Base-by-base conservation (phyloP, 2,329 filamentous ascomycete species). In the Sporothrix mexicana region DNA sequence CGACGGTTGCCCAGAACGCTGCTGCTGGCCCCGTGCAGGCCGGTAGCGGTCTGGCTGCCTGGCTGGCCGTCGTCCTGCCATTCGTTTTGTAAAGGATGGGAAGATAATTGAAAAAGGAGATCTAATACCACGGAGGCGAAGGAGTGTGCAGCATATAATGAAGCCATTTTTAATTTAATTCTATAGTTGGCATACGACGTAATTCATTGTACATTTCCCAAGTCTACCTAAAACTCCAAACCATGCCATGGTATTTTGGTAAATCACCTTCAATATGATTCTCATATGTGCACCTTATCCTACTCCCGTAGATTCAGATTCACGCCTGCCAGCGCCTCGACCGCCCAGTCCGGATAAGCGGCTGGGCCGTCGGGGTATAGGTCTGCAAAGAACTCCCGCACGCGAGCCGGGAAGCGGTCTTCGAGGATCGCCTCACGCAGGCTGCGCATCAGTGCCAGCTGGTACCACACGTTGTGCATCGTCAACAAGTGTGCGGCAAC, bases 401-500 rank as follows among this genome's bases (percentile, higher is more conserved):
- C 80, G 78, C 96, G 97, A 1, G 85, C 87, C 1, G 96, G 95
- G 80, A 92, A 98, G 69, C 85, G 83, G 79, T 97, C 94, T 74
- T 91, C 91, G 8, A 97, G 83, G 75, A 98, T 94, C 17, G 96
- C 90, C 75, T 93, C 85, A 74, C 95, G 88, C 13, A 90, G 88
- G 74, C 88, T 84, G 23, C 87, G 85, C 94, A 98, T 98, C 77
- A 99, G 84, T 74, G 92, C 88, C 71, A 99, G 85, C 80, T 97
- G 90, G 79, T 97, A 97, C 84, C 94, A 94, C 36, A 99, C 93
- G 79, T 99, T 99, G 81, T 99, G 96, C 79, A 98, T 94, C 0
- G 94, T 97, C 71, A 99, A 84, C 30, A 93, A 84, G 79, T 89
- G 87, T 17, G 97, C 96, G 8, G 95, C 94, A 1, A 93, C 95